Evolutionary conservation across 768 basidiomycete genomes (phyloP).

Genomic region (Phaeolepiota aurea): DNA sequence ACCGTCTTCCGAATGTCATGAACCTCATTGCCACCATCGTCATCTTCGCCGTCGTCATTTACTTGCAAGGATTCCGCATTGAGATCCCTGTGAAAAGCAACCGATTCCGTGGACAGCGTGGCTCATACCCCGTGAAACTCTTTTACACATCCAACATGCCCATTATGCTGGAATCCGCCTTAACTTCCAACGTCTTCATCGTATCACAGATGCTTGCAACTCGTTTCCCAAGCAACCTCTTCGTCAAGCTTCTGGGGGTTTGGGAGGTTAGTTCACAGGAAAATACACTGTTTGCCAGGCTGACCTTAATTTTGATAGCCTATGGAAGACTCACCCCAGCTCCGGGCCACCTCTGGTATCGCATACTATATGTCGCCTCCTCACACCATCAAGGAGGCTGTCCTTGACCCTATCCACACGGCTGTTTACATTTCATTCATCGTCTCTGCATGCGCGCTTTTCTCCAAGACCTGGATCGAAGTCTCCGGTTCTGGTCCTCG

Average conservation of each 20-base stretch:
- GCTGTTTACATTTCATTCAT: slow-evolving; percentile 88
- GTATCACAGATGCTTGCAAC: slow-evolving; percentile 91
- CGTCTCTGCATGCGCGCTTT: slow-evolving; percentile 88
- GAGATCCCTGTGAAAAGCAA: slow-evolving; percentile 98
- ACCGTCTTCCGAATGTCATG: slow-evolving; percentile 95
- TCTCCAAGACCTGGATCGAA: slow-evolving; percentile 99
- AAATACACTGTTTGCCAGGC: no score
- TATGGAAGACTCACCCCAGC: slow-evolving; percentile 88
- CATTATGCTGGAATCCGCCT: slow-evolving; percentile 95
- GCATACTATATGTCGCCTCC: slow-evolving; percentile 98
- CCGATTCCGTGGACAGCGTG: slow-evolving; percentile 93
- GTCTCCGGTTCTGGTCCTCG: slow-evolving; percentile 93
- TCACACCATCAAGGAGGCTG: slow-evolving; percentile 81
- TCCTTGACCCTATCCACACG: slow-evolving; percentile 93
- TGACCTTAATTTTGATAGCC: slow-evolving; percentile 57
- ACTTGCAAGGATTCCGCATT: slow-evolving; percentile 97
- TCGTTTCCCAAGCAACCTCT: slow-evolving; percentile 85
- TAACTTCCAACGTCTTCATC: slow-evolving; percentile 93
- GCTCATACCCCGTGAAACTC: slow-evolving; percentile 92
- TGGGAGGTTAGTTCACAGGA: slow-evolving; percentile 89
- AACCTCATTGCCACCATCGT: slow-evolving; percentile 88
- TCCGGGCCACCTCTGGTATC: slow-evolving; percentile 83
- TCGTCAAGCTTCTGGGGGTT: slow-evolving; percentile 87
- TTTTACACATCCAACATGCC: slow-evolving; percentile 99
- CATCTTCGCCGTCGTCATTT: slow-evolving; percentile 94